Evolutionary conservation across 2,329 filamentous ascomycete species (phyloP).

Genomic region (Venturia carpophila): DNA sequence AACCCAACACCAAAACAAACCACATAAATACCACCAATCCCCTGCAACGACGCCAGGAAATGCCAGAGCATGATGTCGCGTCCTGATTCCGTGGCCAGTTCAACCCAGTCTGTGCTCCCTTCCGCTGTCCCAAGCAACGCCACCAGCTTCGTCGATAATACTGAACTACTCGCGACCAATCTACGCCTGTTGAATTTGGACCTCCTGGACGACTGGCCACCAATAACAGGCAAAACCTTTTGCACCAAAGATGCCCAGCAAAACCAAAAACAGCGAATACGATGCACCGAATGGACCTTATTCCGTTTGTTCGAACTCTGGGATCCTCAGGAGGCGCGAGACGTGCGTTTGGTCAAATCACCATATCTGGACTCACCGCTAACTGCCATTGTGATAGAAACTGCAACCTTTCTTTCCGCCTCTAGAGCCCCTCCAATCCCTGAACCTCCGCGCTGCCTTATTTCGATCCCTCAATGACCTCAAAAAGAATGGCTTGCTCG

Average conservation of each 20-base stretch:
- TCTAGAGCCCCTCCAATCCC: slow-evolving; percentile 78
- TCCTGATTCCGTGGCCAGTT: slow-evolving; percentile 18
- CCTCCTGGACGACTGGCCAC: slow-evolving; percentile 68
- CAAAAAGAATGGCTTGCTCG: slow-evolving; percentile 80
- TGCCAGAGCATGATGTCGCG: slow-evolving; percentile 19
- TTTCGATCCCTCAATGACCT: slow-evolving; percentile 73
- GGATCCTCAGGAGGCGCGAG: slow-evolving; percentile 67
- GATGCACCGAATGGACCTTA: slow-evolving; percentile 82
- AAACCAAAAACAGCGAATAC: slow-evolving; percentile 74
- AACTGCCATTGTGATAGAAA: slow-evolving; percentile 50
- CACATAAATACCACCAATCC: slow-evolving; percentile 3
- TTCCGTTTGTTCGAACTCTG: slow-evolving; percentile 79
- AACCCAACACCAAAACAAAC: slow-evolving; percentile 1
- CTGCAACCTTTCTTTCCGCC: slow-evolving; percentile 86
- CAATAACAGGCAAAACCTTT: slow-evolving; percentile 63
- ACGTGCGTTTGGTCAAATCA: slow-evolving; percentile 44
- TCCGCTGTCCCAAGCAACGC: slow-evolving; percentile 20
- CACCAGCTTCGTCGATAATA: slow-evolving; percentile 40
- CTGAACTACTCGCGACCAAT: slow-evolving; percentile 68
- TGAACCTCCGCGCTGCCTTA: slow-evolving; percentile 79
- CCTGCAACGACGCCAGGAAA: background rate
- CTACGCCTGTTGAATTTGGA: slow-evolving; percentile 77
- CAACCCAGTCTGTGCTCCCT: background rate
- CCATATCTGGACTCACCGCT: background rate
- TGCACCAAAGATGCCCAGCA: slow-evolving; percentile 56